Evolutionary conservation across 2,329 filamentous ascomycete genomes (phyloP), one percentile per base, ranked within the genome.

Genomic region (Colletotrichum plurivorum): DNA sequence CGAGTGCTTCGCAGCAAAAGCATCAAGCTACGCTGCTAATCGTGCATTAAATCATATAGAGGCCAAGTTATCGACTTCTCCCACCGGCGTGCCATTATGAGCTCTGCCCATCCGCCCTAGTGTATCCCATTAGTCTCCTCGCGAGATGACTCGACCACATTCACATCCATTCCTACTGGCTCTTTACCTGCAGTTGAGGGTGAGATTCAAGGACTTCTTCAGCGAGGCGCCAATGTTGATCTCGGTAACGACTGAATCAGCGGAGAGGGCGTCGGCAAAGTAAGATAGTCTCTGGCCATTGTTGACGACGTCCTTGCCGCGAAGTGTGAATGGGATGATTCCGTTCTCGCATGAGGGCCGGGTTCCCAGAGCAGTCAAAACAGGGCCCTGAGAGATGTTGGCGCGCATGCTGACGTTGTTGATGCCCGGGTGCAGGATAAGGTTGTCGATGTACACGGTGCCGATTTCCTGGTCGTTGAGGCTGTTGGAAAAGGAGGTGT

Each of bases 401-500:
- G 88, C 86, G 66, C 84, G 84, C 77, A 92, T 85, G 53, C 82
- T 75, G 73, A 87, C 84, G 16, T 78, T 79, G 79, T 92, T 92
- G 73, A 81, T 76, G 66, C 91, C 91, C 3, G 90, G 90, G 41
- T 73, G 76, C 54, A 93, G 84, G 18, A 84, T 71, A 52, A 93
- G 80, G 79, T 92, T 83, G 71, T 88, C 80, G 70, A 93, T 84
- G 70, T 83, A 86, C 8, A 88, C 79, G 48, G 79, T 85, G 60
- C 91, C 91, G 70, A 92, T 83, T 1, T 80, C 71, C 52, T 78
- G 72, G 53, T 82, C 84, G 52, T 85, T 82, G 60, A 90, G 83
- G 73, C 82, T 87, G 75, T 89, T 89, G 78, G 84, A 79, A 78
- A 92, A 91, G 31, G 86, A 87, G 43, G 88, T 82, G 73, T 92